Conservation (phyloP, 164 flowering plant genomes). For the Sextonia rubra region DNA sequence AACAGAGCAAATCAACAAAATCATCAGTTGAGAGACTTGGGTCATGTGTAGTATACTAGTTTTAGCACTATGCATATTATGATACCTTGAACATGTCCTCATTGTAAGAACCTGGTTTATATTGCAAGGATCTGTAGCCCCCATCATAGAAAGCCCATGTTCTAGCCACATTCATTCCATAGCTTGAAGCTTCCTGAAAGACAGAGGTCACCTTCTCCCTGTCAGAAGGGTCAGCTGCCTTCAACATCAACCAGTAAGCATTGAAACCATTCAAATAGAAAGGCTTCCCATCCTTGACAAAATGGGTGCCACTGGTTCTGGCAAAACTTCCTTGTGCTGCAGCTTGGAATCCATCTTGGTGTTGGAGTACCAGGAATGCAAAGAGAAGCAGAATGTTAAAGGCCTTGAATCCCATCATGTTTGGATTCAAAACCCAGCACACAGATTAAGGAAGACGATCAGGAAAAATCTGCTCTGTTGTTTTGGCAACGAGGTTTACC, state of each 20-base stretch:
- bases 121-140: constrained; percentile 36
- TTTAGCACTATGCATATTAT: neutral
- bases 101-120: constrained; percentile 44
- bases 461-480: too few relatives aligned
- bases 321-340: constrained; percentile 36
- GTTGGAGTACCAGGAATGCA: neutral
- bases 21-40: neutral
- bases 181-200: constrained; percentile 34
- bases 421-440: neutral
- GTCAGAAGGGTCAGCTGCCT: constrained; percentile 43
- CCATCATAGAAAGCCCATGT: constrained; percentile 75
- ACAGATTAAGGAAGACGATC: neutral
- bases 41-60: neutral
- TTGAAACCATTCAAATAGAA: constrained; percentile 81
- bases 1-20: neutral
- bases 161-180: constrained; percentile 44
- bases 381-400: neutral
- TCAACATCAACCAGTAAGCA: constrained; percentile 82
- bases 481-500: too few relatives aligned
- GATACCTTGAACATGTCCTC: constrained; percentile 29
- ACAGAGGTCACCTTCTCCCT: constrained; percentile 31
- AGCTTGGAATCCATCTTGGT: neutral
- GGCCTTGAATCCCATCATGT: neutral
- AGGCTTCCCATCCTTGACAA: constrained; percentile 57
- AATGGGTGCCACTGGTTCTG: constrained; percentile 41